A percentile compares a stretch with the other conserved stretches of the same genome.
These are phyloP conservation scores for Henckelia pumila DNA, from an alignment of 257 asterid species.

Conservation along the genomic window DNA sequence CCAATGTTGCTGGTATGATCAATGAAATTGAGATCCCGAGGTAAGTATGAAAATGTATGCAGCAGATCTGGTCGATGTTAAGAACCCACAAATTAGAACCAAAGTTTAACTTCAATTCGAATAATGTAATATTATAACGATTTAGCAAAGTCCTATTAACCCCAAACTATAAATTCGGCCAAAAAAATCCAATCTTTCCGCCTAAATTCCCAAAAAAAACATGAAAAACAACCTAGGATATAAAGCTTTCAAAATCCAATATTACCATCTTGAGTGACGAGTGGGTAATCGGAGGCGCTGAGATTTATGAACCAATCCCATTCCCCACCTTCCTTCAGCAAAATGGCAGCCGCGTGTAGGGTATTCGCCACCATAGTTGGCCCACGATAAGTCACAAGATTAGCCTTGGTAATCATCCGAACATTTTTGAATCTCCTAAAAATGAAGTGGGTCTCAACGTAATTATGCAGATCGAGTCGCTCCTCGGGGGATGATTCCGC, in stretches of 20 bases:
- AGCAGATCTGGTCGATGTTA: slow-evolving; percentile 67
- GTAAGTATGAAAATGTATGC: slow-evolving; percentile 74
- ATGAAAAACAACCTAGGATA: not conserved
- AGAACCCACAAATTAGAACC: slow-evolving; percentile 21
- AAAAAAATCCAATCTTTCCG: not conserved
- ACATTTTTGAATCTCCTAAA: slow-evolving; percentile 61
- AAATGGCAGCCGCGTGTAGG: slow-evolving; percentile 87
- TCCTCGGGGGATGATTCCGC: slow-evolving; percentile 79
- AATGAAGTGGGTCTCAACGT: slow-evolving; percentile 35
- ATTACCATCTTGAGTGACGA: slow-evolving; percentile 90
- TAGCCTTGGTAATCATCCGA: slow-evolving; percentile 84
- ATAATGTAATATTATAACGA: not conserved
- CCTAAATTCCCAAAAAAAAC: not conserved
- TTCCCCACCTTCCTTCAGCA: slow-evolving; percentile 79
- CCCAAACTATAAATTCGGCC: slow-evolving; percentile 2
- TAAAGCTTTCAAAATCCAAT: not conserved
- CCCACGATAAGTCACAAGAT: slow-evolving; percentile 89
- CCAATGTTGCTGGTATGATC: slow-evolving; percentile 95
- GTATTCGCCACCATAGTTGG: slow-evolving; percentile 98
- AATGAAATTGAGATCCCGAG: slow-evolving; percentile 92
- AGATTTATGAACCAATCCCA: slow-evolving; percentile 99
- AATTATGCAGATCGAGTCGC: slow-evolving; percentile 68
- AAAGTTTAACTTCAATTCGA: not conserved
- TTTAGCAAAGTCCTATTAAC: not conserved
- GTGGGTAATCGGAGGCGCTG: slow-evolving; percentile 92